Evolutionary conservation across 1,284 basidiomycete species (phyloP), one percentile per base, ranked within the genome.

Genomic region (Golubevia sp.): DNA sequence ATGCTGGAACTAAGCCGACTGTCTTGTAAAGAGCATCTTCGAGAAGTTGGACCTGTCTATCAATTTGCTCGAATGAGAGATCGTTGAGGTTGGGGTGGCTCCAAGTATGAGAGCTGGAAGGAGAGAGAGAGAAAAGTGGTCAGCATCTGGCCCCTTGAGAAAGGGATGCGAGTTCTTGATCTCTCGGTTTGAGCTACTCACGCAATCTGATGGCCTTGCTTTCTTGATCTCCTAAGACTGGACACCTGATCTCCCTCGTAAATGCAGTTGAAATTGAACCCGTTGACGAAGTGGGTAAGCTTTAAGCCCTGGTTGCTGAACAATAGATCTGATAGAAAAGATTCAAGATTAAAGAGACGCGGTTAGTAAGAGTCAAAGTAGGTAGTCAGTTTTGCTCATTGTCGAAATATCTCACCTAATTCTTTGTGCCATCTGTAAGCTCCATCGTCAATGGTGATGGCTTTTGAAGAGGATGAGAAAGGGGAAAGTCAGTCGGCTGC

Each of bases 1-100:
- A 73, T 2, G 71, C 61, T 13, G 75, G 75, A 0, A 77, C 73
- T 38, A 61, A 69, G 27, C 75, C 75, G 24, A 76, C 49, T n/a
- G 74, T 75, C 67, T 72, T 76, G 61, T 63, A 74, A 8, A 77
- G 64, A 2, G 75, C 75, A 30, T 73, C 72, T 24, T 77, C 75
- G 18, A 77, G 64, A 15, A 71, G 58, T 61, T 71, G 63, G 3
- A 77, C 68, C 63, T 77, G 69, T 5, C 38, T 20, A 55, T 76
- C 73, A 13, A 77, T 55, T 52, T 73, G 65, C 20, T 54, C 34
- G 67, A 67, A 61, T 58, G 21, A 67, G 50, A 77, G 59, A 20
- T 21, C 49, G 20, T 26, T 48, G 38, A 77, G 53, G 53, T 77
- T 51, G 1, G 73, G 73, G 58, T 77, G 75, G 38, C 53, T 52